A percentile compares a stretch with the other conserved stretches of the same genome.
Evolutionary conservation across 768 basidiomycete genomes (phyloP).

Genomic region (Nevesoporus exiguus): DNA sequence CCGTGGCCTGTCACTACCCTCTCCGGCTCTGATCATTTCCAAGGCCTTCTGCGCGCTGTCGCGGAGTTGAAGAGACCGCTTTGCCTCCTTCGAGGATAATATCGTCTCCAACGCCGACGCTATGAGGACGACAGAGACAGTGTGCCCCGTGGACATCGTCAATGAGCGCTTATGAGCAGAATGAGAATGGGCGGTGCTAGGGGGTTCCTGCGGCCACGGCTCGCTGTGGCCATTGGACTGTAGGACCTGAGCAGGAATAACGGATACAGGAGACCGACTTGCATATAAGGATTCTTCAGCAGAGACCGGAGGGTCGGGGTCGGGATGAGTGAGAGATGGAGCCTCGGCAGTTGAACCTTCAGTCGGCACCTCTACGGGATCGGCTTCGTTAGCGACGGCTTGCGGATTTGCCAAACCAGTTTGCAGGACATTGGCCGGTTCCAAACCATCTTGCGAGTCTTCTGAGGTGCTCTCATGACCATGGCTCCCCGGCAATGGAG

Average conservation of each 20-base stretch:
- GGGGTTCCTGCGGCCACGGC: conserved; percentile 19
- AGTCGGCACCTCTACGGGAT: conserved; percentile 1
- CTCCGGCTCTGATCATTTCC: conserved; percentile 73
- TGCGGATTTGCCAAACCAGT: neutral
- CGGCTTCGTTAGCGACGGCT: neutral
- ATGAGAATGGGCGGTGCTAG: conserved; percentile 14
- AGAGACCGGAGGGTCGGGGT: neutral
- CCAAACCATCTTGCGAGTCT: neutral
- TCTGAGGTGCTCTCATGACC: neutral
- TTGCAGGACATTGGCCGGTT: neutral
- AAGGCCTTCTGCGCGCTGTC: conserved; percentile 80
- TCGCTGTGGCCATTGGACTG: conserved; percentile 17
- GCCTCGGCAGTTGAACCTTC: neutral
- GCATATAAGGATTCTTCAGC: conserved; percentile 5
- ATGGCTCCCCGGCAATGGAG: neutral
- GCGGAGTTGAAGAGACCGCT: conserved; percentile 72
- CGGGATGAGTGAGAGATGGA: conserved; percentile 10
- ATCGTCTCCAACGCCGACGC: conserved; percentile 85
- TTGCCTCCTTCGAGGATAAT: conserved; percentile 84
- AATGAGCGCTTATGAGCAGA: conserved; percentile 51
- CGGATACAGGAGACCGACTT: conserved; percentile 4
- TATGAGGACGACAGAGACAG: conserved; percentile 77
- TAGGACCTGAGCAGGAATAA: conserved; percentile 1
- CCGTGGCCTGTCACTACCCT: conserved; percentile 72
- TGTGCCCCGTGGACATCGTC: conserved; percentile 65